These are phyloP conservation scores for Emmonsia crescens DNA, from an alignment of 2,329 filamentous ascomycete genomes.

Conservation along the genomic window DNA sequence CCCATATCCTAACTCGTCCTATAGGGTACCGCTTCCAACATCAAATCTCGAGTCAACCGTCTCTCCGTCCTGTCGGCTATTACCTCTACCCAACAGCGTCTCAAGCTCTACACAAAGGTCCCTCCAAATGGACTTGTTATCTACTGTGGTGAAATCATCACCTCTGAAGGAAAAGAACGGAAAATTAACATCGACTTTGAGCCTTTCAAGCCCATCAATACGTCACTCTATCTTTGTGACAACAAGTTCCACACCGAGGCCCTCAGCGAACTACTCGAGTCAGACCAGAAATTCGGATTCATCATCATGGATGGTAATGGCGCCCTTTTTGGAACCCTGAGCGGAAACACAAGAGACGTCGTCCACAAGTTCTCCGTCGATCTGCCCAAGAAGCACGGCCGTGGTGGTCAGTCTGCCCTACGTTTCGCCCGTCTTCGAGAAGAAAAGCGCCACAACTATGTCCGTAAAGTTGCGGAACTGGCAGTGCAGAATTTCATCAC, in stretches of 20 bases:
- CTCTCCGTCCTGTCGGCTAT: conserved; percentile 97
- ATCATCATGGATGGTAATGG: conserved; percentile 99
- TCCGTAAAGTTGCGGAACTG: conserved; percentile 94
- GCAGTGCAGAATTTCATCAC: conserved; percentile 99
- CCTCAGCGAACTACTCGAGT: conserved; percentile 90
- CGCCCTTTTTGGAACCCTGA: conserved; percentile 89
- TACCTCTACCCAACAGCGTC: conserved; percentile 95
- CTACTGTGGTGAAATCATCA: conserved; percentile 99
- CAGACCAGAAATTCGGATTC: conserved; percentile 98
- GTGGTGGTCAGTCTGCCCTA: conserved; percentile 98
- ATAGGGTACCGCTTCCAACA: conserved; percentile 95
- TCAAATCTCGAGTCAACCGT: conserved; percentile 98
- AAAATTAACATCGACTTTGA: conserved; percentile 99
- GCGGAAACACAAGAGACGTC: conserved; percentile 92
- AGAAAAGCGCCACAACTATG: conserved; percentile 99
- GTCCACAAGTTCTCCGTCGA: conserved; percentile 98
- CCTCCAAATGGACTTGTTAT: conserved; percentile 95
- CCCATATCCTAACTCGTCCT: conserved; percentile 9
- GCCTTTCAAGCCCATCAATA: conserved; percentile 99
- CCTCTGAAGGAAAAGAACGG: conserved; percentile 92
- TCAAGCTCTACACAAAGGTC: conserved; percentile 98
- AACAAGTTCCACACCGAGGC: conserved; percentile 99
- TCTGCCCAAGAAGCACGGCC: conserved; percentile 98
- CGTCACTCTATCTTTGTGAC: conserved; percentile 96
- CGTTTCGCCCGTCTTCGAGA: conserved; percentile 99